Conservation (phyloP, 148 eudicot species). For the Persicaria maculosa region DNA sequence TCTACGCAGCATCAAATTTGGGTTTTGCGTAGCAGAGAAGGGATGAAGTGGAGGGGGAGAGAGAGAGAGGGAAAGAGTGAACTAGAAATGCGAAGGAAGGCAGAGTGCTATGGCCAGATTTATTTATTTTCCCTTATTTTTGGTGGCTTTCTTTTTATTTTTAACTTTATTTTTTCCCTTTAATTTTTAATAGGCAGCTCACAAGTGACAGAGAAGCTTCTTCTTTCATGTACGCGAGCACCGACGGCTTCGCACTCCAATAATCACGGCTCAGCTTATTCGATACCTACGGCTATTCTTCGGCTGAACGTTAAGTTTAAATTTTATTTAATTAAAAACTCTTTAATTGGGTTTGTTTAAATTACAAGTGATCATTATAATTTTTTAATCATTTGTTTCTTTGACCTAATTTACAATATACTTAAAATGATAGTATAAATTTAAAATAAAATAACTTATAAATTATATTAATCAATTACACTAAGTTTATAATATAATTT, state of each 20-base stretch:
- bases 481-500: too few species aligned
- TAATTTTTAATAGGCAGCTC: background rate
- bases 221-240: background rate
- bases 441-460: too few species aligned
- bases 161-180: background rate
- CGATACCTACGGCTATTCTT: background rate
- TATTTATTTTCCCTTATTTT: background rate
- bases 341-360: too few species aligned
- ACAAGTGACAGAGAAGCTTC: constrained; percentile 12
- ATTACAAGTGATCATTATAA: too few species aligned
- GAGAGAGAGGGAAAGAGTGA: constrained; percentile 7
- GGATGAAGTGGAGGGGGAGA: constrained; percentile 16
- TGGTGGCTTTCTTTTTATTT: background rate
- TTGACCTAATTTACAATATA: too few species aligned
- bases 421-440: too few species aligned
- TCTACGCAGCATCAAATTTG: constrained; percentile 6
- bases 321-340: too few species aligned
- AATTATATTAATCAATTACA: too few species aligned
- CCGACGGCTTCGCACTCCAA: background rate
- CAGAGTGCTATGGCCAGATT: background rate
- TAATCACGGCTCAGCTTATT: background rate
- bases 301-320: background rate
- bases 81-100: background rate
- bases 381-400: too few species aligned
- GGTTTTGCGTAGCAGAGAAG: constrained; percentile 31